Evolutionary conservation across 1,284 basidiomycete species (phyloP).

Genomic region (Takashimella tepidaria): DNA sequence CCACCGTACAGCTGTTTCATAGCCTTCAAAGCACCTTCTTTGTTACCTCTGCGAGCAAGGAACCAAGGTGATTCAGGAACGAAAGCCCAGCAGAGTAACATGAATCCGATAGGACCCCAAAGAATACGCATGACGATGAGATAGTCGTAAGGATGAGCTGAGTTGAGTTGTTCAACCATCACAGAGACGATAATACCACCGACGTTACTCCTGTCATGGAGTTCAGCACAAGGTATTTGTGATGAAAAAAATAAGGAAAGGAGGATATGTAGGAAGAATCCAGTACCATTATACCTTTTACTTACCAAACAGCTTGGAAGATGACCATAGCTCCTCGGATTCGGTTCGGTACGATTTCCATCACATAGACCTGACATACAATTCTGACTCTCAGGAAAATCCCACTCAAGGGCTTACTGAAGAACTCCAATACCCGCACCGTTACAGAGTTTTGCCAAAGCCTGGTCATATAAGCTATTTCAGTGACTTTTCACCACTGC

Average conservation of each 20-base stretch:
- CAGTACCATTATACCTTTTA: neutral
- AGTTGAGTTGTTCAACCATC: constrained; percentile 15
- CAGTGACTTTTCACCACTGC: no score
- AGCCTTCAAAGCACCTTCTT: constrained; percentile 16
- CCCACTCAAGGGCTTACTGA: neutral
- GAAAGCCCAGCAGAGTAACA: constrained; percentile 8
- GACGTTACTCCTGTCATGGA: neutral
- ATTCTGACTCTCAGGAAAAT: neutral
- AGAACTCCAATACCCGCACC: constrained; percentile 14
- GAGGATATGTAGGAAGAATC: no score
- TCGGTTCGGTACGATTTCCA: constrained; percentile 9
- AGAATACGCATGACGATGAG: constrained; percentile 10
- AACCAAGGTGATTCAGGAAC: constrained; percentile 17
- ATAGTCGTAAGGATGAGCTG: constrained; percentile 9
- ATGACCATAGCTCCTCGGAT: constrained; percentile 9
- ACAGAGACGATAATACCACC: constrained; percentile 1
- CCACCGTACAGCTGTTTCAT: constrained; percentile 21
- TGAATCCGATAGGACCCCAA: constrained; percentile 14
- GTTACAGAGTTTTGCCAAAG: constrained; percentile 12
- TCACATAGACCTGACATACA: constrained; percentile 10
- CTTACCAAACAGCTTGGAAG: constrained; percentile 7
- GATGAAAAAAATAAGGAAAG: no score
- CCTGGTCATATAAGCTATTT: no score
- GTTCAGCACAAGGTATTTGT: no score
- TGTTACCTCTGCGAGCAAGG: constrained; percentile 17